Evolutionary conservation across 495 filamentous ascomycete species (phyloP).

Genomic region (Penicillium bovifimosum): DNA sequence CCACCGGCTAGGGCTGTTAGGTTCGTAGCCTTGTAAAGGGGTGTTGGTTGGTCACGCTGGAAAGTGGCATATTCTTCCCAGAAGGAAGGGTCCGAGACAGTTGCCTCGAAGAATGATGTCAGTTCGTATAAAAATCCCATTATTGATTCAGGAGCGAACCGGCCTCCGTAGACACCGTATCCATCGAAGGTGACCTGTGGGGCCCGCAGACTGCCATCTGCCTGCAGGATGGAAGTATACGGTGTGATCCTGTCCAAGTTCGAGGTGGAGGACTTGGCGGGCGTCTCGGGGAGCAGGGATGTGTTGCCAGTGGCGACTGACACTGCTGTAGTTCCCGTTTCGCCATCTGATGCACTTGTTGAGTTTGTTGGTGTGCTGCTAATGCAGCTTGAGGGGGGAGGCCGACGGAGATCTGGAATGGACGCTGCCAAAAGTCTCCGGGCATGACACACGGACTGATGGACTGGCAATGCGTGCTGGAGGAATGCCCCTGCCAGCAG

Average conservation of each 20-base stretch:
- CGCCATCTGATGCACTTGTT: constrained; percentile 9
- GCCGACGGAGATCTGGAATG: background rate
- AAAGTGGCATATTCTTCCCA: constrained; percentile 26
- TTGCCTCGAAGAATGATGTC: constrained; percentile 25
- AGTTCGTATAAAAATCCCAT: constrained; percentile 29
- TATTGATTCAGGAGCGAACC: constrained; percentile 30
- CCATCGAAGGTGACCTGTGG: constrained; percentile 22
- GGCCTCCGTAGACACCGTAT: constrained; percentile 31
- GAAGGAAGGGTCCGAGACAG: constrained; percentile 27
- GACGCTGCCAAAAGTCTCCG: background rate
- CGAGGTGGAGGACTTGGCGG: constrained; percentile 7
- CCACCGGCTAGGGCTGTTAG: constrained; percentile 22
- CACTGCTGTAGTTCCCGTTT: constrained; percentile 11
- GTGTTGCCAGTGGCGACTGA: constrained; percentile 13
- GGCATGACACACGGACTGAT: background rate
- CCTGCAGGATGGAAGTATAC: constrained; percentile 23
- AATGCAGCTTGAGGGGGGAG: constrained; percentile 1
- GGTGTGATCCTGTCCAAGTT: constrained; percentile 12
- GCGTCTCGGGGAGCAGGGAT: constrained; percentile 7
- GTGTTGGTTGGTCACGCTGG: constrained; percentile 19
- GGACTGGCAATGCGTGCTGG: constrained; percentile 3
- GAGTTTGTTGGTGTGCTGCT: constrained; percentile 11
- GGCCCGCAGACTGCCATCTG: constrained; percentile 19
- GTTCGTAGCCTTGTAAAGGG: constrained; percentile 23
- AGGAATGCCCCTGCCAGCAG: background rate